Evolutionary conservation across 352 stramenopile species (phyloP), one percentile per base, ranked within the genome.

Genomic region (Phytophthora cactorum): DNA sequence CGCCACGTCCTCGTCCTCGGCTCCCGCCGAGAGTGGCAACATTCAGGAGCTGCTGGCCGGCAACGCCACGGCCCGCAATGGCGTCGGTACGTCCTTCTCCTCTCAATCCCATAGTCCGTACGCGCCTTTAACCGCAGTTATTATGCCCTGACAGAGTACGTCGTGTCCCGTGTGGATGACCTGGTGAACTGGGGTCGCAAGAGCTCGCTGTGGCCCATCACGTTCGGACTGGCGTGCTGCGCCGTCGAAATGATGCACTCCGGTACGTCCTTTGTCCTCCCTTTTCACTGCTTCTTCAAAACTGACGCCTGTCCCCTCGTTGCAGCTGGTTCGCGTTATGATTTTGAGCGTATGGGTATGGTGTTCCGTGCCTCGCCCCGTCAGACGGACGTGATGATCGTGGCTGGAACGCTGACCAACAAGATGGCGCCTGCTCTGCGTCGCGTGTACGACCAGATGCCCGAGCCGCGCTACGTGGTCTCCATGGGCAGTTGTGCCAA

Each of bases 191-290:
- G 97, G 97, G 97, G 95, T 14, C 94, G 97, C 52, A 87, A 89
- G 56, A 93, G 96, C 60, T 99, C 97, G 34, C 71, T 99, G 27
- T 99, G 97, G 98, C 98, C 98, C 52, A 98, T 99, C 85, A 99
- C 98, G 6, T 99, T 99, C 79, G 98, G 98, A 57, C 81, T 99
- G 11, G 98, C 98, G 7, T 99, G 98, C 79, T 99, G 98, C 74
- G 98, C 98, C 52, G 97, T 99, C 17, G 98, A 99, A 86, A 99
- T 99, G 98, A 99, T 99, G 91, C 91, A 98, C 62, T 70, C 75
- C 15, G 94, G 92, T 70, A 89, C 81, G 28, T 93, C 25, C 4
- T 44, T 38, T 11, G 3, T 39, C 28, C 1, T 45, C 4, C 12
- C n/a, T 8, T 25, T 9, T 45, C 39, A 4, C 17, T 43, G 7